Base-by-base conservation (phyloP, 1,284 basidiomycete genomes). In the Pyrrhoderma lamaoense region DNA sequence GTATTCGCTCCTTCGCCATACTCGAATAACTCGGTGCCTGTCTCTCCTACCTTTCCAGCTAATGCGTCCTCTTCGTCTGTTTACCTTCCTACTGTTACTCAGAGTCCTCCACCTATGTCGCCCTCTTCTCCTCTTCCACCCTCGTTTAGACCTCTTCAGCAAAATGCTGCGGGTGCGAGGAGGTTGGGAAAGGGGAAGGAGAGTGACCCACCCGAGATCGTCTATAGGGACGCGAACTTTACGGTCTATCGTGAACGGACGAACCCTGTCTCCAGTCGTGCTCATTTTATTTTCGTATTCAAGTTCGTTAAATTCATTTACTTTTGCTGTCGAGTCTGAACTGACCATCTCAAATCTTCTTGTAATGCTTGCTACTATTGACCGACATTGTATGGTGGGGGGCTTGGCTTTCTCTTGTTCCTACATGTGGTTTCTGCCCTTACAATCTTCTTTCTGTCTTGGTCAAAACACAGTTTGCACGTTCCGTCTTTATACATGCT, bases 201-300 rank as follows among this genome's bases (percentile, higher is more conserved):
- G n/a, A 45, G 39, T 73, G 39, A 72, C 67, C 9, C 68, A 73
- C 50, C 74, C 74, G 80, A 85, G 56, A 70, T 86, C 45, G 70
- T 87, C 14, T 85, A 80, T 80, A 74, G 75, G 55, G 84, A 88
- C 62, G 79, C 82, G 54, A 84, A 85, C 64, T 82, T 87, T 56
- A 86, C 84, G 19, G 77, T 74, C 4, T 88, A 85, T 62, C 71
- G 77, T 56, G 84, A 87, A 66, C 79, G 71, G 61, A 73, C 69
- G 7, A 72, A 83, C 56, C 82, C 84, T 1, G 77, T 86, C 35
- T 85, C 82, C 8, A 78, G 76, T 60, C 77, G 74, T 60, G 83
- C 77, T 1, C 85, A 89, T 63, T 65, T 87, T 40, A 73, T 87
- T 52, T 70, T 86, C 53, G 79, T 80, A 19, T 82, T 88, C 76